Conservation (phyloP, 148 eudicot species). For the Drosera capensis region DNA sequence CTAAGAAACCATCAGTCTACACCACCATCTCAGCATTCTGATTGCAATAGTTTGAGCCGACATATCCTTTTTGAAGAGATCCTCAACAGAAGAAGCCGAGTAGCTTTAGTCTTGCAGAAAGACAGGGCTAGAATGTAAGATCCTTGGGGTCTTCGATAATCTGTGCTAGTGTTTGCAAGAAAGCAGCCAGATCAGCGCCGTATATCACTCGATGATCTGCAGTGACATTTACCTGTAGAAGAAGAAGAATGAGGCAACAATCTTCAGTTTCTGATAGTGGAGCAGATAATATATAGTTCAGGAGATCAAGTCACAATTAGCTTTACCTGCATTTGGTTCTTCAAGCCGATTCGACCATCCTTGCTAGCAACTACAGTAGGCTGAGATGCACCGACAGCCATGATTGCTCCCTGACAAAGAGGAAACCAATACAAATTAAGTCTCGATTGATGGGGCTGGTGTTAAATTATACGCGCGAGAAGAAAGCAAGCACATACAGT, state of each 20-base stretch:
- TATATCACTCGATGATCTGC: constrained; percentile 97
- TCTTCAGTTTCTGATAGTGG: too few relatives aligned
- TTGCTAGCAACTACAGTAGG: constrained; percentile 68
- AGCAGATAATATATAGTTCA: neutral
- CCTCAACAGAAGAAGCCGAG: too few relatives aligned
- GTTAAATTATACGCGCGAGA: neutral
- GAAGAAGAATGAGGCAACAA: too few relatives aligned
- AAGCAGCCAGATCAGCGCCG: constrained; percentile 91
- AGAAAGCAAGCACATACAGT: constrained; percentile 40
- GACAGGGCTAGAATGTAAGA: constrained; percentile 1
- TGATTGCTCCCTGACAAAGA: constrained; percentile 66
- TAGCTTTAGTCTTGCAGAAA: too few relatives aligned
- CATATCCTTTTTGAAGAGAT: too few relatives aligned
- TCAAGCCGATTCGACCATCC: constrained; percentile 81
- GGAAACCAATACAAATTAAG: neutral
- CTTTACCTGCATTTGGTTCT: constrained; percentile 84
- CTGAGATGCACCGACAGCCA: constrained; percentile 97
- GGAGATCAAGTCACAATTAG: neutral
- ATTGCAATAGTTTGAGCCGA: too few relatives aligned
- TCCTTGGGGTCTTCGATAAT: constrained; percentile 72
- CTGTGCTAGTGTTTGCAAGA: constrained; percentile 78
- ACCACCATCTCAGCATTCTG: too few relatives aligned
- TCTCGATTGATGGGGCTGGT: neutral
- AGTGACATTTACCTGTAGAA: constrained; percentile 73
- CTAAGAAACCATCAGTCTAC: too few relatives aligned